These are phyloP conservation scores for Auricularia cornea DNA, from an alignment of 768 basidiomycete genomes.

Conservation along the genomic window DNA sequence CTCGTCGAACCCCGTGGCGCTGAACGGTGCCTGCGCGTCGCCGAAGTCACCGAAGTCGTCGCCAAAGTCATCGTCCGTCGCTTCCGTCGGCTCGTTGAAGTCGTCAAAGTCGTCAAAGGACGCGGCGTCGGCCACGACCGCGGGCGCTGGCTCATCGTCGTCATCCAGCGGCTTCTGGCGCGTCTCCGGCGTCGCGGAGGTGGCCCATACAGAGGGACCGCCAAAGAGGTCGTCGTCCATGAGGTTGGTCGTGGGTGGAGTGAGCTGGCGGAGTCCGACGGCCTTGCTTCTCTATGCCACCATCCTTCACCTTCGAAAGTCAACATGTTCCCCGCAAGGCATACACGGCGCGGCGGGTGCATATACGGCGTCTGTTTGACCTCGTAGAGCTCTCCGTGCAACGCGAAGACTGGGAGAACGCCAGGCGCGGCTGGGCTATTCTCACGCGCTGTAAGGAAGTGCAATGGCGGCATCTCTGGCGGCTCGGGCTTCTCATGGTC, in stretches of 20 bases:
- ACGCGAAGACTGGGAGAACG: constrained; percentile 52
- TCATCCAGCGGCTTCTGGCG: constrained; percentile 15
- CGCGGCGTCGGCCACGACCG: constrained; percentile 23
- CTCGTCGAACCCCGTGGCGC: constrained; percentile 11
- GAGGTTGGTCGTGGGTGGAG: neutral
- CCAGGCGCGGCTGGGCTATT: constrained; percentile 64
- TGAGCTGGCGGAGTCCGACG: neutral
- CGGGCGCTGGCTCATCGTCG: neutral
- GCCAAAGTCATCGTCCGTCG: constrained; percentile 69
- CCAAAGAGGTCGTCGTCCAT: constrained; percentile 8
- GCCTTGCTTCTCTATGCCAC: neutral
- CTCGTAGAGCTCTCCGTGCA: constrained; percentile 64
- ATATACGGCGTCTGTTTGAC: constrained; percentile 69
- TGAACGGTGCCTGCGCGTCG: constrained; percentile 36
- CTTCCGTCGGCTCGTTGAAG: constrained; percentile 33
- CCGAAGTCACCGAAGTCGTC: constrained; percentile 81
- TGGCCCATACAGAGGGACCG: constrained; percentile 5
- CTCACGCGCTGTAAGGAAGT: constrained; percentile 72
- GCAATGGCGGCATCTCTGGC: constrained; percentile 67
- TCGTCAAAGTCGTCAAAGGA: constrained; percentile 57
- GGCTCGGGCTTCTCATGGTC: constrained; percentile 51
- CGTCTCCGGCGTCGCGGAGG: constrained; percentile 1
- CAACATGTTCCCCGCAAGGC: constrained; percentile 18
- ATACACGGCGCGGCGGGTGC: constrained; percentile 52
- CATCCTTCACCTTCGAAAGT: neutral